Base-by-base conservation (phyloP, 495 filamentous ascomycete species). In the Hypoxylon lienhwacheense region DNA sequence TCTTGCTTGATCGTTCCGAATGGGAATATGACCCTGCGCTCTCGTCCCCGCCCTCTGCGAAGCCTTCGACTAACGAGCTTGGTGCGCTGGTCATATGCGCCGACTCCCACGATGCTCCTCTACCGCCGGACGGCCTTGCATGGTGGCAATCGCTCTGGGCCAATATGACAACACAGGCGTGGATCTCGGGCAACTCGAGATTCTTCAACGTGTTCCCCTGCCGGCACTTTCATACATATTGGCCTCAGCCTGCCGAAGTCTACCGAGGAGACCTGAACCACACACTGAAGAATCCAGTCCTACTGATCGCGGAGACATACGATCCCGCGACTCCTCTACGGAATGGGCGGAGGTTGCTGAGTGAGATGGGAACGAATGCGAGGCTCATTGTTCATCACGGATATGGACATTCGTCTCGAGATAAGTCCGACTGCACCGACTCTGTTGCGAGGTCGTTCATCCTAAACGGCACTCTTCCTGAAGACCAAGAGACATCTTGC, bases 281-380 rank as follows among this genome's bases (percentile, higher is more conserved):
- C 36, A 71, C 69, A 0, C 66, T 77, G 11, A 68, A 64, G 37
- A 46, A 71, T 37, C 72, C 74, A 7, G 61, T 77, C 15, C 43
- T 77, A 37, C 56, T 77, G 17, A 70, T 77, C 28, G 74, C 74
- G 1, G 73, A 73, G 64, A 72, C 71, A 14, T 74, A 77, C 44
- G 74, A 77, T 37, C 73, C 73, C 0, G 73, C 74, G 4, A 77
- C 74, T 3, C 73, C 74, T n/a, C 59, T 77, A 25, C 66, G 73
- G 4, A 76, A 77, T 24, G 74, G 73, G 8, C 59, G 70, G 21
- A 48, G 73, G 25, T 58, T 76, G 4, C 17, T 69, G 7, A 44
- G 46, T 1, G 74, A 77, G 41, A 75, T 77, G 74, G 74, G 72
- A 1, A 25, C 36, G 17, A 76, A 75, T 29, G 73, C 75, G 16